phyloP scores from a whole-genome alignment of 2,329 filamentous ascomycete species.

The Eutypa lata region DNA sequence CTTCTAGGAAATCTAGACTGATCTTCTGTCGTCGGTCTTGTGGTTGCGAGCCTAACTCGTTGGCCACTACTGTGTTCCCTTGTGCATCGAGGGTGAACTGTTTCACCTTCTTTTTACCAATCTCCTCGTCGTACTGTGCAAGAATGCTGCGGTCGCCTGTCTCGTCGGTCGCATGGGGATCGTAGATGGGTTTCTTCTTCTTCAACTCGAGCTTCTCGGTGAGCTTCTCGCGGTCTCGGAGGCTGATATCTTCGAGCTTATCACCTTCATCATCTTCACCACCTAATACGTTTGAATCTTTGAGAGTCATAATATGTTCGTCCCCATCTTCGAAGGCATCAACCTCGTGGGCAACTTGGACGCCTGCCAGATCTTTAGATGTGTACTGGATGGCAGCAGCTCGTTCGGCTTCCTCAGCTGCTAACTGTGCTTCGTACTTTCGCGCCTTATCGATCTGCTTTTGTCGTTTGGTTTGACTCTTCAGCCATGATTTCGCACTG shows the following conservation, averaged over 20 bases:
- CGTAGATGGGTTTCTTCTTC: conserved; percentile 86
- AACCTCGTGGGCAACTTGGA: conserved; percentile 88
- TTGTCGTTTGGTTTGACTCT: conserved; percentile 87
- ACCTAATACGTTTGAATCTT: conserved; percentile 79
- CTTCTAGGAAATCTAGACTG: conserved; percentile 63
- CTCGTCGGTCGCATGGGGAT: conserved; percentile 72
- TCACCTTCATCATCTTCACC: conserved; percentile 81
- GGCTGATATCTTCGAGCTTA: conserved; percentile 75
- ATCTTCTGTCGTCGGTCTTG: conserved; percentile 68
- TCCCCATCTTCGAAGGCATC: conserved; percentile 76
- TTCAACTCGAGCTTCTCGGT: conserved; percentile 78
- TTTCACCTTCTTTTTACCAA: conserved; percentile 84
- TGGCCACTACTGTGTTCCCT: conserved; percentile 65
- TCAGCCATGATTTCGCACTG: conserved; percentile 83
- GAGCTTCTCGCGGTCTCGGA: conserved; percentile 70
- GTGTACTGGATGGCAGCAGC: conserved; percentile 70
- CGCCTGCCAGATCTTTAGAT: conserved; percentile 79
- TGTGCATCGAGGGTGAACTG: conserved; percentile 81
- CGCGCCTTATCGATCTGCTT: conserved; percentile 82
- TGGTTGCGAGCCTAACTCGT: conserved; percentile 49
- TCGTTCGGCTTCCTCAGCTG: conserved; percentile 66
- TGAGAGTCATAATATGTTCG: conserved; percentile 91
- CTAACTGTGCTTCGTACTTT: conserved; percentile 71
- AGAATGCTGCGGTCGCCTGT: conserved; percentile 67
- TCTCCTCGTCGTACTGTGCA: conserved; percentile 93